Base-by-base conservation (phyloP, 257 asterid genomes). In the Fraxinus cuspidata region DNA sequence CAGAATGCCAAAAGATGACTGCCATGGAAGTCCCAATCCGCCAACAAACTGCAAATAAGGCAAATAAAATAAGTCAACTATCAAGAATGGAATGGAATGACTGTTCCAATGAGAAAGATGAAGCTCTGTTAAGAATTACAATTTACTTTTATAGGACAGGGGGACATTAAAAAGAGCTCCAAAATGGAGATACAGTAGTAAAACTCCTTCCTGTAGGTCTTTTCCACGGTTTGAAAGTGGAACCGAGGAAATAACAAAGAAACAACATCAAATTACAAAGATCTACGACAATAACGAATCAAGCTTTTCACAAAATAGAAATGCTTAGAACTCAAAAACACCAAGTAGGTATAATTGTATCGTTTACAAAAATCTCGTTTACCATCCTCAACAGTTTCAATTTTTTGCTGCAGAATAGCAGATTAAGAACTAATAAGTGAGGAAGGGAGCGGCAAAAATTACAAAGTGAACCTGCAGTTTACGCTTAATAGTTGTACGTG, bases 21-120 rank as follows among this genome's bases (percentile, higher is more conserved):
- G 99, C 99, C 99, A 95, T 4, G 99, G 88, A n/a, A 95, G 94
- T 58, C 99, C 99, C 80, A 95, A 80, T 74, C 98, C 98, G 7
- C 97, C 97, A 64, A 92, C 99, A 83, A 92, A 87, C 98, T 92
- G 92, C 85, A 78, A 70, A 23, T 71, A 5, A 73, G 74, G n/a
- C 27, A 77, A 75, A 85, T 19, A 63, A 21, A 63, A 25, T 44
- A 66, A n/a, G 49, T 25, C 53, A 25, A 53, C n/a, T 60, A 21
- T 1, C 13, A 7, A 60, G 16, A 60, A 60, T 60, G 68, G 31
- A 60, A 18, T 4, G 2, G 27, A 53, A 53, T 7, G 64, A 53
- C 10, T 53, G 23, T 51, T 5, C 11, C 64, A 53, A 19, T 53
- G 64, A 53, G 64, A 53, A 19, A 53, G 64, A 53, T 53, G 64